A percentile compares a stretch with the other conserved stretches of the same genome.
Conservation (phyloP, 352 stramenopile species). For the Globisporangium alternatum region DNA sequence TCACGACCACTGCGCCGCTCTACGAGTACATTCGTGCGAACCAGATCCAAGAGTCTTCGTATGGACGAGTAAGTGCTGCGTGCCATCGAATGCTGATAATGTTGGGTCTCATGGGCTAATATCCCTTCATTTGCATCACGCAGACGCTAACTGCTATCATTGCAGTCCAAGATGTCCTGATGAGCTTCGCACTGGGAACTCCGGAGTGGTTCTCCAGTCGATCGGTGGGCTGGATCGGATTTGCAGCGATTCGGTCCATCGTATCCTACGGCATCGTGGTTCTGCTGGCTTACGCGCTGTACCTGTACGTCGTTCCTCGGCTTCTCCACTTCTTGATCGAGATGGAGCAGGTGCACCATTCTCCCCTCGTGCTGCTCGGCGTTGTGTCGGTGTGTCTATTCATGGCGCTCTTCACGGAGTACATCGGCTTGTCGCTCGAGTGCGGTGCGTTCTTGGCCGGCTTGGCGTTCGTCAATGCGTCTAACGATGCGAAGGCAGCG, state of each 20-base stretch:
- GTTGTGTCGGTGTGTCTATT: constrained; percentile 84
- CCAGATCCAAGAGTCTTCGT: constrained; percentile 79
- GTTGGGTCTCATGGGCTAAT: neutral
- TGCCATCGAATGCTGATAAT: neutral
- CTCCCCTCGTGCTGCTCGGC: constrained; percentile 71
- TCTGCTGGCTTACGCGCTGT: constrained; percentile 58
- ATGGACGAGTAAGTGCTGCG: constrained; percentile 48
- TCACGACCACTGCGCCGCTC: constrained; percentile 79
- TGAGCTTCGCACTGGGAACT: constrained; percentile 84
- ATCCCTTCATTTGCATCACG: neutral
- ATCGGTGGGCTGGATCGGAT: constrained; percentile 64
- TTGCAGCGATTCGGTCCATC: constrained; percentile 66
- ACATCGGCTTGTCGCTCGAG: constrained; percentile 78
- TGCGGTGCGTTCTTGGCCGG: constrained; percentile 81
- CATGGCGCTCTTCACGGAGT: constrained; percentile 84
- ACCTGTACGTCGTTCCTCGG: constrained; percentile 66
- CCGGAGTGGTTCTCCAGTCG: constrained; percentile 83
- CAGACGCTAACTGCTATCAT: constrained; percentile 85
- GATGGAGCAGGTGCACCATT: constrained; percentile 83
- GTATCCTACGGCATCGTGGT: constrained; percentile 75
- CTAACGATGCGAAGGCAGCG: constrained; percentile 55
- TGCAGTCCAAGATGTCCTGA: constrained; percentile 79
- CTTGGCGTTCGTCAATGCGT: constrained; percentile 75
- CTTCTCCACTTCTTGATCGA: constrained; percentile 68
- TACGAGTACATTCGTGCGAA: constrained; percentile 82